Percentiles rank a stretch among this genome's conserved stretches.
Evolutionary conservation across 345 rosid genomes (phyloP).

Genomic region (Citrus medica): DNA sequence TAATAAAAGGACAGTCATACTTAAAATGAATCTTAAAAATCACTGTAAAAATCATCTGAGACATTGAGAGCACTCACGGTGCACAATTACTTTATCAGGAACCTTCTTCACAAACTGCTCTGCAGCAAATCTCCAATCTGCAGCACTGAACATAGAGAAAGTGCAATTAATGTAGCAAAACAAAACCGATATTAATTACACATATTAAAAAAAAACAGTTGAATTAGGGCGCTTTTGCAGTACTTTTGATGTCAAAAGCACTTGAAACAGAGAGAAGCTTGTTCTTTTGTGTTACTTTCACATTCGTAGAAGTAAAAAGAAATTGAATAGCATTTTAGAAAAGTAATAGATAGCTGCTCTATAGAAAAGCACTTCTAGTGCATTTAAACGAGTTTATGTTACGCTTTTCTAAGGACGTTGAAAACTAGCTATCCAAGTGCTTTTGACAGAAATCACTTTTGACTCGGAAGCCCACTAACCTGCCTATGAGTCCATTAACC

Average conservation of each 20-base stretch:
- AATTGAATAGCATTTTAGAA: neutral
- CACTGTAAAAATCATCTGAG: neutral
- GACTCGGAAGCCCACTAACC: constrained; percentile 30
- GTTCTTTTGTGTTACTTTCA: neutral
- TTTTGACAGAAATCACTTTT: neutral
- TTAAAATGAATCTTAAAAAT: neutral
- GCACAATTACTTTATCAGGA: constrained; percentile 81
- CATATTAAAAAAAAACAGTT: neutral
- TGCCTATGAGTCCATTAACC: constrained; percentile 84
- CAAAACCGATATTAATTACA: neutral
- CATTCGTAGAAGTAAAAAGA: neutral
- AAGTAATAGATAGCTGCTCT: neutral
- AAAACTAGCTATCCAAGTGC: neutral
- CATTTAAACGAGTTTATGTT: neutral
- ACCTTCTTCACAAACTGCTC: constrained; percentile 79
- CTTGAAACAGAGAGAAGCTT: neutral
- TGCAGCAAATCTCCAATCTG: constrained; percentile 92
- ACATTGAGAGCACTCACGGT: constrained; percentile 50
- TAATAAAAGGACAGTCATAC: neutral
- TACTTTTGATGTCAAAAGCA: neutral
- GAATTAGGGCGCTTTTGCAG: neutral
- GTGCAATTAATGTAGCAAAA: neutral
- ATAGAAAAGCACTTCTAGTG: neutral
- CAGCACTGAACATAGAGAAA: constrained; percentile 44
- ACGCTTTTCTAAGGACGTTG: too few species aligned